Evolutionary conservation across 2,329 filamentous ascomycete species (phyloP).

Genomic region (Nemania sp.): DNA sequence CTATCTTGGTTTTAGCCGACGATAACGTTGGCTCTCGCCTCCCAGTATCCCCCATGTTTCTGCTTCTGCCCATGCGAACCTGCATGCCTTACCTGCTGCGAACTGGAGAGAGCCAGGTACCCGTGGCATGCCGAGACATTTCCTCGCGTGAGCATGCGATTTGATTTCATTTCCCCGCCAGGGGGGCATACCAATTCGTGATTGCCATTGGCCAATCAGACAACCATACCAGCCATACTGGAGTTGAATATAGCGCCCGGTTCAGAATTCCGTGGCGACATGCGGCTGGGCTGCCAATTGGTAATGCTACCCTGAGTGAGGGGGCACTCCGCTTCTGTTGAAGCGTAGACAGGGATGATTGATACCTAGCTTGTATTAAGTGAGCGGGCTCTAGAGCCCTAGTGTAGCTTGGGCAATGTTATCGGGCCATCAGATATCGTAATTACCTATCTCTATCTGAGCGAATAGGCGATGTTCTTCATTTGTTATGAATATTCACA

Average conservation of each 20-base stretch:
- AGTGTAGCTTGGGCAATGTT: too few relatives aligned
- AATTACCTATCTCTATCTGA: too few relatives aligned
- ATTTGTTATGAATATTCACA: too few relatives aligned
- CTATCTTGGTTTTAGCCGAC: constrained; percentile 28
- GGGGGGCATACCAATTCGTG: constrained; percentile 4
- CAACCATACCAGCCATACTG: too few relatives aligned
- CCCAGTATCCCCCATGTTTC: constrained; percentile 3
- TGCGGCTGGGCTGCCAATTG: constrained; percentile 20
- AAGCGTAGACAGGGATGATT: too few relatives aligned
- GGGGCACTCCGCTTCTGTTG: too few relatives aligned
- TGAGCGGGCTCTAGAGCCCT: too few relatives aligned
- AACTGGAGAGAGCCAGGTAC: constrained; percentile 12
- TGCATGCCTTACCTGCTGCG: constrained; percentile 1
- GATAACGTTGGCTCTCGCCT: constrained; percentile 17
- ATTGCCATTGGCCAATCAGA: constrained; percentile 13
- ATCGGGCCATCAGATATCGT: too few relatives aligned
- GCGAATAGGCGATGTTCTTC: too few relatives aligned
- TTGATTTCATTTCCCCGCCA: constrained; percentile 15
- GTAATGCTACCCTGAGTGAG: constrained; percentile 12
- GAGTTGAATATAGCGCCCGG: too few relatives aligned
- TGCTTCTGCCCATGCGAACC: neutral
- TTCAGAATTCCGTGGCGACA: too few relatives aligned
- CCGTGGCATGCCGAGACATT: constrained; percentile 8
- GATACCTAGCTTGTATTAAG: too few relatives aligned
- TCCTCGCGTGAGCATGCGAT: neutral